These are phyloP conservation scores for Cordyceps cateniannulata DNA, from an alignment of 2,329 filamentous ascomycete species.

Conservation along the genomic window DNA sequence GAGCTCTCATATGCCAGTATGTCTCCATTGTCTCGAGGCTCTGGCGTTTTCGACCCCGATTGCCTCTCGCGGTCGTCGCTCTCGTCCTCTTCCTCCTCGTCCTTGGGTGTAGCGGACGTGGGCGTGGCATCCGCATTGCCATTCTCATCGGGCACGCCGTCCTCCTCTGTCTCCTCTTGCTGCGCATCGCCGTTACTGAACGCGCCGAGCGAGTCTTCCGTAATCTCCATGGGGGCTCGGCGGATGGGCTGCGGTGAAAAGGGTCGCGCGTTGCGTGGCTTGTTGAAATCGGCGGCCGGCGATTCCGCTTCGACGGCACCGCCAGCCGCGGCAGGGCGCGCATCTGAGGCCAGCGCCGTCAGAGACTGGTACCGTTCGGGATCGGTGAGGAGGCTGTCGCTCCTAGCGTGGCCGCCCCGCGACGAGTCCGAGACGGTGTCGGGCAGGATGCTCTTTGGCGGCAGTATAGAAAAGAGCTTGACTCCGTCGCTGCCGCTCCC, in stretches of 20 bases:
- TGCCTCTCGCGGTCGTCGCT: conserved; percentile 14
- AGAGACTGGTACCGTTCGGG: conserved; percentile 53
- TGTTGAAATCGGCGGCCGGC: conserved; percentile 47
- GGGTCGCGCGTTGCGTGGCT: conserved; percentile 47
- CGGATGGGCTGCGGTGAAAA: conserved; percentile 53
- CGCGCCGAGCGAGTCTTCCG: conserved; percentile 31
- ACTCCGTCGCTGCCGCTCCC: conserved; percentile 25
- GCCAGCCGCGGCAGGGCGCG: background rate
- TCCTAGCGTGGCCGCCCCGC: conserved; percentile 34
- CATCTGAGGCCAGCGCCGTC: conserved; percentile 35
- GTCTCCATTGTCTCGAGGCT: background rate
- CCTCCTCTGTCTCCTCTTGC: conserved; percentile 12
- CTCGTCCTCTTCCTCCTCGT: conserved; percentile 14
- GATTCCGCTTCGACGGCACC: conserved; percentile 35
- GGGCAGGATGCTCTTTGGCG: conserved; percentile 57
- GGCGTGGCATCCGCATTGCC: conserved; percentile 5
- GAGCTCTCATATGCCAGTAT: conserved; percentile 13
- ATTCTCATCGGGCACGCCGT: conserved; percentile 11
- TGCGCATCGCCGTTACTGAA: conserved; percentile 11
- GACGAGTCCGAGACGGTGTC: conserved; percentile 38
- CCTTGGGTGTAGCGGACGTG: conserved; percentile 13
- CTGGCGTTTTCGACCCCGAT: conserved; percentile 6
- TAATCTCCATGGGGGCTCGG: conserved; percentile 34
- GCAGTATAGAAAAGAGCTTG: conserved; percentile 59
- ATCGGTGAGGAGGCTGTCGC: conserved; percentile 50